These are phyloP conservation scores for Botrytis hyacinthi DNA, from an alignment of 2,329 filamentous ascomycete genomes.

Conservation along the genomic window DNA sequence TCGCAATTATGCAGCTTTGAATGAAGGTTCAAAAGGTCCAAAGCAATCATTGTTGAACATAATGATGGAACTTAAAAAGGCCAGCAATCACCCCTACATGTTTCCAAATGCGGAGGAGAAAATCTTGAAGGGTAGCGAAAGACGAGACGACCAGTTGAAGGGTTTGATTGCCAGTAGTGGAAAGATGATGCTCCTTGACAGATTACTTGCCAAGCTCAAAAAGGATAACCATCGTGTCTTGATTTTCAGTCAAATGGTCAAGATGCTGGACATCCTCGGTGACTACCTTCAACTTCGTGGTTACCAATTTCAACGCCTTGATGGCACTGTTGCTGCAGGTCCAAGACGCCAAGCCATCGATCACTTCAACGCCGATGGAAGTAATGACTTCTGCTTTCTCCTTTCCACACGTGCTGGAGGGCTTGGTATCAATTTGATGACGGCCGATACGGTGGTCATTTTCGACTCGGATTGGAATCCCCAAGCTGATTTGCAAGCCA, in stretches of 20 bases:
- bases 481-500: constrained; percentile 94
- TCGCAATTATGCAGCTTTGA: constrained; percentile 90
- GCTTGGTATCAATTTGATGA: constrained; percentile 98
- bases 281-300: constrained; percentile 91
- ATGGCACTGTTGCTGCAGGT: constrained; percentile 88
- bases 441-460: constrained; percentile 93
- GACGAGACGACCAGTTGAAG: constrained; percentile 87
- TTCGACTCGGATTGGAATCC: constrained; percentile 99
- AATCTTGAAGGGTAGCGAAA: constrained; percentile 74
- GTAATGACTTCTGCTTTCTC: constrained; percentile 93
- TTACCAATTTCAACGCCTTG: constrained; percentile 92
- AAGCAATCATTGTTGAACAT: constrained; percentile 96
- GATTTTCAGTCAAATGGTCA: constrained; percentile 99
- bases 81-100: constrained; percentile 98
- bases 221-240: constrained; percentile 92
- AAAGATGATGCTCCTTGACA: constrained; percentile 99
- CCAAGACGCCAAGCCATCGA: constrained; percentile 92
- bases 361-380: constrained; percentile 96
- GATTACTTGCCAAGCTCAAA: constrained; percentile 89
- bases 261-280: constrained; percentile 93
- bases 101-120: constrained; percentile 91
- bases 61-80: constrained; percentile 99
- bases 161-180: constrained; percentile 94
- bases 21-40: constrained; percentile 83
- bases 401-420: constrained; percentile 94